These are phyloP conservation scores for Fusarium longipes DNA, from an alignment of 2,329 filamentous ascomycete genomes.

Conservation along the genomic window DNA sequence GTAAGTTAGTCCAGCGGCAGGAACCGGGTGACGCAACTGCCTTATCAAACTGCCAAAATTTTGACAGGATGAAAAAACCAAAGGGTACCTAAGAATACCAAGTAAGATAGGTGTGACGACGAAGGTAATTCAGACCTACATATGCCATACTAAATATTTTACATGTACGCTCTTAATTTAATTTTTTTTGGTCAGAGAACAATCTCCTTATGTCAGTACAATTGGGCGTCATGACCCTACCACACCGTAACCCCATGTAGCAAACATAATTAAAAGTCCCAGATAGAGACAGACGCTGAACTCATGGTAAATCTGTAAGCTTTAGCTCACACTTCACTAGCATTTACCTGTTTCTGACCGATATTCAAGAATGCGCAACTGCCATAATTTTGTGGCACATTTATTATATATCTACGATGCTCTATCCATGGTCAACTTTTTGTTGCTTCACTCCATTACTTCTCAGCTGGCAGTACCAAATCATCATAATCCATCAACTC, in stretches of 20 bases:
- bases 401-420: not conserved
- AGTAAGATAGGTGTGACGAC: not conserved
- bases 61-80: not conserved
- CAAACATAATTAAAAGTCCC: not conserved
- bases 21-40: constrained; percentile 53
- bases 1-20: constrained; percentile 48
- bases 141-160: too few relatives aligned
- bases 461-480: not conserved
- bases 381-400: not conserved
- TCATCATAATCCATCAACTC: not conserved
- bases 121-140: not conserved
- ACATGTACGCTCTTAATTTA: not conserved
- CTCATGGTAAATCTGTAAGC: not conserved
- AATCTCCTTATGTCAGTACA: not conserved
- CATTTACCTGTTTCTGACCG: not conserved
- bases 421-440: not conserved
- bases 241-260: not conserved
- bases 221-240: not conserved
- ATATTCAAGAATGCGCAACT: not conserved
- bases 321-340: too few relatives aligned
- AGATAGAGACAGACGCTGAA: not conserved
- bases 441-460: not conserved
- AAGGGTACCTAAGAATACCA: not conserved
- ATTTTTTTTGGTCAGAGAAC: not conserved
- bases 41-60: constrained; percentile 5